Percentiles rank a stretch among this genome's conserved stretches.
These are phyloP conservation scores for Fusarium sp. DNA, from an alignment of 2,329 filamentous ascomycete species.

Conservation along the genomic window DNA sequence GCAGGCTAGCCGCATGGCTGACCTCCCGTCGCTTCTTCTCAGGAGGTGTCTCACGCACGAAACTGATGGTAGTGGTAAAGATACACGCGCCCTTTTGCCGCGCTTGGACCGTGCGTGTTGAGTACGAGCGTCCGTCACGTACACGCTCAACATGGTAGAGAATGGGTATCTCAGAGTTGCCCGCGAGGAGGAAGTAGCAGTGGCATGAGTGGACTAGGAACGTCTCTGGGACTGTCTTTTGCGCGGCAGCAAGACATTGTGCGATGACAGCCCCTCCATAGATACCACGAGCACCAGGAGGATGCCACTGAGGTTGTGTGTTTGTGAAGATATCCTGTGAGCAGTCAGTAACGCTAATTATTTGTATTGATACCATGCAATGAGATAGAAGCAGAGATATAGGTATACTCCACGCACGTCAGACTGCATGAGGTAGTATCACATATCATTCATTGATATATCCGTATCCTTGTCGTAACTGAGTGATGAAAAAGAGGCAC, in stretches of 20 bases:
- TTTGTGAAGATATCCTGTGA: slow-evolving; percentile 91
- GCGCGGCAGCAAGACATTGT: slow-evolving; percentile 87
- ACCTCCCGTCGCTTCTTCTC: slow-evolving; percentile 65
- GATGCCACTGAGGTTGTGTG: slow-evolving; percentile 90
- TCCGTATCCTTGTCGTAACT: neutral
- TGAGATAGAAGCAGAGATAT: neutral
- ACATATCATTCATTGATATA: neutral
- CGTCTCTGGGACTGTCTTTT: slow-evolving; percentile 81
- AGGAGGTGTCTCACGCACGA: slow-evolving; percentile 73
- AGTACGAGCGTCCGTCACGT: slow-evolving; percentile 87
- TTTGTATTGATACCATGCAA: neutral
- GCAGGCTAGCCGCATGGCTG: slow-evolving; percentile 72
- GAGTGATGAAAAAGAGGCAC: neutral
- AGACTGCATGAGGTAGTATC: neutral
- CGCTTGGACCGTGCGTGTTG: slow-evolving; percentile 95
- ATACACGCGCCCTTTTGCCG: slow-evolving; percentile 88
- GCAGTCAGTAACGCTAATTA: neutral
- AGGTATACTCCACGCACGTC: neutral
- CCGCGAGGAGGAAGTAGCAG: slow-evolving; percentile 97
- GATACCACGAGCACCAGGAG: slow-evolving; percentile 89
- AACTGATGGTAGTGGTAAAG: slow-evolving; percentile 95
- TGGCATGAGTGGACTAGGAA: slow-evolving; percentile 96
- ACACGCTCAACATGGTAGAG: slow-evolving; percentile 96
- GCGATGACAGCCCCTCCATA: slow-evolving; percentile 95
- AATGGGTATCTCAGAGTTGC: slow-evolving; percentile 84